phyloP scores from a whole-genome alignment of 78 protist species.

The Tieghemostelium lacteum region DNA sequence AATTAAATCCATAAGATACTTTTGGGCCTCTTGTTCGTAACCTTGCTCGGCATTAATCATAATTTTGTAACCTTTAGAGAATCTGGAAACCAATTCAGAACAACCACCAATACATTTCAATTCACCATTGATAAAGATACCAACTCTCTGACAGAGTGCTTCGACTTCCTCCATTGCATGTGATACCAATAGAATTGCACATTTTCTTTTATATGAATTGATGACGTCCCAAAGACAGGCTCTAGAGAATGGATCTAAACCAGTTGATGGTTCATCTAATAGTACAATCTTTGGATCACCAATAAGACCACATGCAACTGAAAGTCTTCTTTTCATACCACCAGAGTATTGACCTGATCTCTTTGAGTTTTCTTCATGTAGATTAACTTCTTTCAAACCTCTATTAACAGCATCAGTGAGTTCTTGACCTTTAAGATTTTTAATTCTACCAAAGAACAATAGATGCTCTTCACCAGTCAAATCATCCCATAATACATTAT shows the following conservation, averaged over 20 bases:
- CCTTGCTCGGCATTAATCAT: conserved; percentile 21
- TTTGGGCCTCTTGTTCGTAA: not conserved
- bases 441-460: conserved; percentile 84
- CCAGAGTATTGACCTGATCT: conserved; percentile 82
- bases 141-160: conserved; percentile 87
- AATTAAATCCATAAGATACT: not conserved
- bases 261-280: conserved; percentile 77
- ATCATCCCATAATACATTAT: conserved; percentile 89
- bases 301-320: conserved; percentile 85
- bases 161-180: conserved; percentile 88
- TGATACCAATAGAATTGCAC: conserved; percentile 65
- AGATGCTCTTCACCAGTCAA: conserved; percentile 88
- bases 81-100: conserved; percentile 83
- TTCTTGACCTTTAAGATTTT: conserved; percentile 34
- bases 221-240: conserved; percentile 86
- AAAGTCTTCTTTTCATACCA: conserved; percentile 94
- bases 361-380: conserved; percentile 59
- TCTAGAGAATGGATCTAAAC: conserved; percentile 89
- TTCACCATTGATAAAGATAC: conserved; percentile 86
- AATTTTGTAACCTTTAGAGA: conserved; percentile 85
- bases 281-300: conserved; percentile 87
- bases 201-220: conserved; percentile 35
- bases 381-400: conserved; percentile 17
- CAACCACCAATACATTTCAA: conserved; percentile 83
- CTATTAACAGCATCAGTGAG: conserved; percentile 23